Percentiles rank a stretch among this genome's conserved stretches.
Evolutionary conservation across 2,329 filamentous ascomycete species (phyloP).

Genomic region (Fusarium bactridioides): DNA sequence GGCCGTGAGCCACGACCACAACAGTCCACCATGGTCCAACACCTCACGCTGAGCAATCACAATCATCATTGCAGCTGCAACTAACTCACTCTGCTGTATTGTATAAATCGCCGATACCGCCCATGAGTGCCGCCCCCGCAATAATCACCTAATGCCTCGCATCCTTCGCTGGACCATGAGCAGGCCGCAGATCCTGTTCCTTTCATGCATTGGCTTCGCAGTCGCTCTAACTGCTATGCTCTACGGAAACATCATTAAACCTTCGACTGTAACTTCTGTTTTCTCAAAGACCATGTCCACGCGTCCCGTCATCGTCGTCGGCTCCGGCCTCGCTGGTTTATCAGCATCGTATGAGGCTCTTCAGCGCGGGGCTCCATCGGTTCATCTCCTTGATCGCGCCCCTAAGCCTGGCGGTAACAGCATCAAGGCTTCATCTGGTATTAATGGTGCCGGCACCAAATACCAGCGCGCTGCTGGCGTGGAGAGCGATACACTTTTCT

Average conservation of each 20-base stretch:
- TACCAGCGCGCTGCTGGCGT: constrained; percentile 58
- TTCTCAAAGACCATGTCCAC: constrained; percentile 41
- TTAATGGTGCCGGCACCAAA: constrained; percentile 67
- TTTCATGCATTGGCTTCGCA: constrained; percentile 41
- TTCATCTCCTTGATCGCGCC: constrained; percentile 66
- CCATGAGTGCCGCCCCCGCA: constrained; percentile 9
- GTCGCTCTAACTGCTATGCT: constrained; percentile 43
- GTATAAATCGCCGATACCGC: constrained; percentile 40
- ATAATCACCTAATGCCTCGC: constrained; percentile 37
- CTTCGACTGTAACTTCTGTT: constrained; percentile 30
- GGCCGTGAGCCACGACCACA: constrained; percentile 16
- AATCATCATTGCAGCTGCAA: not conserved
- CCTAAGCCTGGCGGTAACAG: constrained; percentile 69
- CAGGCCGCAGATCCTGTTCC: constrained; percentile 39
- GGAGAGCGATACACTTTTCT: constrained; percentile 54
- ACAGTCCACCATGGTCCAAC: constrained; percentile 35
- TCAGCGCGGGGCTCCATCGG: constrained; percentile 55
- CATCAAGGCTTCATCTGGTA: constrained; percentile 73
- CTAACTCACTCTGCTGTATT: not conserved
- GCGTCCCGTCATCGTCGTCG: constrained; percentile 64
- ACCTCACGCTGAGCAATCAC: not conserved
- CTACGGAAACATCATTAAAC: constrained; percentile 37
- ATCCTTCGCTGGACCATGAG: constrained; percentile 42
- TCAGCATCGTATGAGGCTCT: constrained; percentile 66
- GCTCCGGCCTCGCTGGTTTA: constrained; percentile 70